phyloP scores from a whole-genome alignment of 2,329 filamentous ascomycete species.

The Pseudogymnoascus sp. region DNA sequence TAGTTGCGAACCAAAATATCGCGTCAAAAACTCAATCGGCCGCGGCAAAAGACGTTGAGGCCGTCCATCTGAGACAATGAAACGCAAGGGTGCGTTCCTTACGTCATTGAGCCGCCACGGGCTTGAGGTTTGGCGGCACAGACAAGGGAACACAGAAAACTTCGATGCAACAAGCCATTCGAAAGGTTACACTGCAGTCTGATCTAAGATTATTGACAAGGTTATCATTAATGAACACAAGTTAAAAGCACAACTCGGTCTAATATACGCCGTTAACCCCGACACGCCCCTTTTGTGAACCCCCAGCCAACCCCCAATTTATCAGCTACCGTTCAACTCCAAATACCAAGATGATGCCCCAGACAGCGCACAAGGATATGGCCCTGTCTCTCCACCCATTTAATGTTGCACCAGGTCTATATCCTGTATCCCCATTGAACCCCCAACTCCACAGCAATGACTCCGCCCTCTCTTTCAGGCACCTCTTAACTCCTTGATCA shows the following conservation, averaged over 20 bases:
- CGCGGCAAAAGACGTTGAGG: slow-evolving; percentile 1
- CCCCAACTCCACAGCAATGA: background rate
- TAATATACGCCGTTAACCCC: slow-evolving; percentile 3
- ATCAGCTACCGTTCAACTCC: background rate
- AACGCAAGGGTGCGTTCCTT: slow-evolving; percentile 1
- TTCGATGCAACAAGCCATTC: background rate
- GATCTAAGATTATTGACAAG: background rate
- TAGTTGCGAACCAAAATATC: background rate
- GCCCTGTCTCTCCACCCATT: background rate
- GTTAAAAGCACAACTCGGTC: background rate
- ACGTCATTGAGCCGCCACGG: background rate
- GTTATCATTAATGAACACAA: background rate
- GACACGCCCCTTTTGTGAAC: slow-evolving; percentile 1
- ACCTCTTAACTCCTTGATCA: background rate
- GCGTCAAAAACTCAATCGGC: background rate
- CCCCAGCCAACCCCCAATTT: background rate
- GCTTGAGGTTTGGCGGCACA: background rate
- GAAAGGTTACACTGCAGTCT: background rate
- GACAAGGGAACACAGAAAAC: background rate
- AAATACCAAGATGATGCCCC: background rate
- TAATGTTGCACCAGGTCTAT: background rate
- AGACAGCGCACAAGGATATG: background rate
- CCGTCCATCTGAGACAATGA: slow-evolving; percentile 1
- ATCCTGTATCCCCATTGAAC: background rate
- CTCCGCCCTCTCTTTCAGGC: background rate